Evolutionary conservation across 768 basidiomycete species (phyloP), one percentile per base, ranked within the genome.

Genomic region (Tylopilus felleus): DNA sequence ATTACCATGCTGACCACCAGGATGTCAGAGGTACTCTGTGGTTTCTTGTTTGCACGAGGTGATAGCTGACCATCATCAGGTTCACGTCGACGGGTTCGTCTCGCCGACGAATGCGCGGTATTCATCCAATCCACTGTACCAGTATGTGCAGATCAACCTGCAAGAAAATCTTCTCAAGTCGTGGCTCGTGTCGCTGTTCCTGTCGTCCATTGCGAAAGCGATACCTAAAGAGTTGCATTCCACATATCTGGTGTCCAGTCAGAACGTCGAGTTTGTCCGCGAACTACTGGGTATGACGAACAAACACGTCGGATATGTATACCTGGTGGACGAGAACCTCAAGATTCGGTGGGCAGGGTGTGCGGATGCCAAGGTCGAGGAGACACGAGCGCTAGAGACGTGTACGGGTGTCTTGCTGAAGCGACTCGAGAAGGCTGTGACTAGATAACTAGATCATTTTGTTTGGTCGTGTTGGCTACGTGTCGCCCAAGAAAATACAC

Each of bases 81-180:
- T 90, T 49, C 94, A 98, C 64, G 81, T 83, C 35, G 77, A 82
- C 55, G 85, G 86, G 46, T 96, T 92, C 67, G 75, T 79, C 5
- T 71, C 78, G 35, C 77, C 78, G 2, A 81, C 88, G 23, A 73
- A 85, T 55, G 69, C 67, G 3, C 77, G 75, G 35, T 88, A 79
- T 70, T 63, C 67, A 29, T 65, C 73, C 1, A 72, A 90, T 56
- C 81, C 86, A 2, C 69, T 79, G 19, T 93, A 84, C 67, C 87
- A 85, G 72, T 84, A 82, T 58, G 67, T 91, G 46, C 88, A 90
- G 77, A 85, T 98, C 68, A 98, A 98, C 71, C 77, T 96, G 25
- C 96, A 98, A 73, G 90, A 93, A 69, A 98, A 98, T 71, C 74
- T 89, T 6, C 81, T 98, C 59, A 97, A 97, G 74, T 89, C 90